These are phyloP conservation scores for Plasmodium malariae DNA, from an alignment of 169 alveolate genomes.

Conservation along the genomic window DNA sequence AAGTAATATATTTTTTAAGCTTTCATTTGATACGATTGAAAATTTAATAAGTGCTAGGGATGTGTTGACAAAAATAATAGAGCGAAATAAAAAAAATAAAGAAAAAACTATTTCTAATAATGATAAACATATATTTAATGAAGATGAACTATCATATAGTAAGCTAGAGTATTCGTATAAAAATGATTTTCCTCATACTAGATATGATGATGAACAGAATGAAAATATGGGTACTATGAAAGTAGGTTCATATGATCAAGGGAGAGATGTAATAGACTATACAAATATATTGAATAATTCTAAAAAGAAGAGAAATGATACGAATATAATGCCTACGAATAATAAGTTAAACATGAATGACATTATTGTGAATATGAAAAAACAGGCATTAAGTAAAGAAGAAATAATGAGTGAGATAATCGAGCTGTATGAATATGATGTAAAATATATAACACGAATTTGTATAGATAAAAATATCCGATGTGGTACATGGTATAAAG, in stretches of 20 bases:
- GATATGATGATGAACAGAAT: conserved; percentile 39
- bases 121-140: conserved; percentile 63
- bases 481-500: conserved; percentile 97
- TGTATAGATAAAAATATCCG: conserved; percentile 95
- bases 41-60: conserved; percentile 88
- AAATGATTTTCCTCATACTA: conserved; percentile 34
- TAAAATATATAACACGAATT: conserved; percentile 94
- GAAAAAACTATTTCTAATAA: conserved; percentile 15
- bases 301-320: neutral
- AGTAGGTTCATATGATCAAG: neutral
- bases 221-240: conserved; percentile 3
- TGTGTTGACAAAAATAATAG: conserved; percentile 82
- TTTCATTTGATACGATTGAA: conserved; percentile 89
- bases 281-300: neutral
- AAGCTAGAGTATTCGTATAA: conserved; percentile 52
- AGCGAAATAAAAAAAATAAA: conserved; percentile 77
- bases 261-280: neutral
- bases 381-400: conserved; percentile 78
- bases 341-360: conserved; percentile 62
- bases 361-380: conserved; percentile 61
- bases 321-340: neutral
- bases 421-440: conserved; percentile 97
- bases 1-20: conserved; percentile 82
- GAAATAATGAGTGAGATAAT: conserved; percentile 88
- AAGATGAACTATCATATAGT: conserved; percentile 48